Base-by-base conservation (phyloP, 257 asterid species). In the Eustoma russellianum region DNA sequence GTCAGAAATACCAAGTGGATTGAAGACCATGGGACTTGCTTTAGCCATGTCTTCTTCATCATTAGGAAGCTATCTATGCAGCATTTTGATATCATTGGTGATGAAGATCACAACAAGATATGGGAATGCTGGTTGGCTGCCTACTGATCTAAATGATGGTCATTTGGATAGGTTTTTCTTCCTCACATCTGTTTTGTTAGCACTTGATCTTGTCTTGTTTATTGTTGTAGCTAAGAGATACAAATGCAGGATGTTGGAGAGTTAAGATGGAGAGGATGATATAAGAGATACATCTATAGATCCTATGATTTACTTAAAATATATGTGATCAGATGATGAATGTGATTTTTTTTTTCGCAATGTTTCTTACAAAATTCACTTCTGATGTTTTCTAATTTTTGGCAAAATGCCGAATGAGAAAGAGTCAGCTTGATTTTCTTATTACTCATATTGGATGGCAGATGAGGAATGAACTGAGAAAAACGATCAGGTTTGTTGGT, bases 151-250 rank as follows among this genome's bases (percentile, higher is more conserved):
- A 53, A 87, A 87, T 44, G 74, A 83, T 15, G 96, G 96, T 6
- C 96, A 87, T 41, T 49, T 87, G 90, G 96, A 87, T 62, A 56
- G 90, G 35, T 87, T 83, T 62, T 87, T 81, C 83, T 87, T 79
- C 76, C 72, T 81, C 52, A 79, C 89, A 1, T 93, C 94, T 24
- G 92, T 69, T 54, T 34, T 84, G 72, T 62, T 74, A 28, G 80
- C 87, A 46, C 59, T 83, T 7, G 79, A 82, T 70, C 83, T 87
- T 19, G 73, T 65, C 46, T 65, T 87, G 18, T 87, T 81, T 48
- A 17, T 78, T 14, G 40, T 74, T 2, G 77, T 84, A n/a, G 94
- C 96, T 10, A 83, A 76, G 71, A 74, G 87, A 63, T 87, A 76
- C 33, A 87, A 82, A 24, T 24, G 30, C 30, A 24, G 30, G 30